Evolutionary conservation across 2,329 filamentous ascomycete genomes (phyloP).

Genomic region (Dothideomycetes sp.): DNA sequence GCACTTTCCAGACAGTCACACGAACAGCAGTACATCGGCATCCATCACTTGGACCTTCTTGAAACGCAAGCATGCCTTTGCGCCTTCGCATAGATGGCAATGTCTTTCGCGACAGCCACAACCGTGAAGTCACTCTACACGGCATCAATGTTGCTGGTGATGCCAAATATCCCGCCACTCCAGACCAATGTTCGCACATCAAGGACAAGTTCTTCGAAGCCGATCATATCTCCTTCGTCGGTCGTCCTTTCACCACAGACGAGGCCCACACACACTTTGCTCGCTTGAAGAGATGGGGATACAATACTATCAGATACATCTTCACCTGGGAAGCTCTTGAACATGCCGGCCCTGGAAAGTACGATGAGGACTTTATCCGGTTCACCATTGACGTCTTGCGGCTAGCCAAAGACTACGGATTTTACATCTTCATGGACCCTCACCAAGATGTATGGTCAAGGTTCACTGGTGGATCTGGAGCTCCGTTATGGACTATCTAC

Average conservation of each 20-base stretch:
- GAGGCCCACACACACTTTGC: slow-evolving; percentile 83
- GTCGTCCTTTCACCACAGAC: slow-evolving; percentile 70
- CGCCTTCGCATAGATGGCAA: slow-evolving; percentile 77
- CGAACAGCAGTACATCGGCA: too few species aligned
- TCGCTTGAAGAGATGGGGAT: slow-evolving; percentile 77
- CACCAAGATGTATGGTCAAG: slow-evolving; percentile 99
- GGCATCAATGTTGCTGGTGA: slow-evolving; percentile 93
- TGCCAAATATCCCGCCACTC: slow-evolving; percentile 76
- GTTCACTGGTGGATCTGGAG: slow-evolving; percentile 87
- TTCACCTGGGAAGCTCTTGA: slow-evolving; percentile 99
- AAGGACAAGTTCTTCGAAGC: slow-evolving; percentile 79
- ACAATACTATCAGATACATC: slow-evolving; percentile 92
- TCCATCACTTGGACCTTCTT: too few species aligned
- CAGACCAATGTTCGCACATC: slow-evolving; percentile 72
- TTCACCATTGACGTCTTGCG: slow-evolving; percentile 81
- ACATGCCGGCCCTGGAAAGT: slow-evolving; percentile 77
- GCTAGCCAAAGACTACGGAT: slow-evolving; percentile 79
- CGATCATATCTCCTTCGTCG: slow-evolving; percentile 82
- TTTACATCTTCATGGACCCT: slow-evolving; percentile 97
- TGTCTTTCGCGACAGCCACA: slow-evolving; percentile 70
- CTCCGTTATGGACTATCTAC: slow-evolving; percentile 96
- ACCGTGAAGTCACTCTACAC: slow-evolving; percentile 77
- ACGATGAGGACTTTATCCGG: slow-evolving; percentile 88
- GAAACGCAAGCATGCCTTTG: slow-evolving; percentile 62
- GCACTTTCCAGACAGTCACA: too few species aligned